A percentile compares a stretch with the other conserved stretches of the same genome.
These are phyloP conservation scores for Cystofilobasidium macerans DNA, from an alignment of 768 basidiomycete genomes.

Conservation along the genomic window DNA sequence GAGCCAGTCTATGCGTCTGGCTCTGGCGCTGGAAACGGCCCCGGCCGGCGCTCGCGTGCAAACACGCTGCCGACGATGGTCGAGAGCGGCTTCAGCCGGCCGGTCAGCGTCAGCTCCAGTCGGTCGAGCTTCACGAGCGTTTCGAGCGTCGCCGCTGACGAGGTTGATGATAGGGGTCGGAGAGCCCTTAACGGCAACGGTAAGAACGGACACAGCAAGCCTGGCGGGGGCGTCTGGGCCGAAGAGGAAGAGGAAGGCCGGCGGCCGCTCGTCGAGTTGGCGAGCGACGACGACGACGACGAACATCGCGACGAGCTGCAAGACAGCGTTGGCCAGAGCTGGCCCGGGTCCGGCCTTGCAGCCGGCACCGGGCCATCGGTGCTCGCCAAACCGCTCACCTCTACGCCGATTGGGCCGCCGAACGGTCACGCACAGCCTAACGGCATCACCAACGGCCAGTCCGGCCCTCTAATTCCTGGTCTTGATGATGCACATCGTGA, in stretches of 20 bases:
- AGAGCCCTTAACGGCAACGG: too few species aligned
- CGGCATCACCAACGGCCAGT: too few species aligned
- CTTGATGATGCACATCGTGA: too few species aligned
- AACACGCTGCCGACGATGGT: not conserved
- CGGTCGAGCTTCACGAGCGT: constrained; percentile 5
- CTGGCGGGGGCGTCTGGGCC: not conserved
- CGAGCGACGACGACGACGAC: not conserved
- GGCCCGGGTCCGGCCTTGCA: too few species aligned
- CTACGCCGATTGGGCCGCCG: not conserved
- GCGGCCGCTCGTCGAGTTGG: not conserved
- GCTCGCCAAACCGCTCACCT: too few species aligned
- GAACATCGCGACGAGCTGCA: not conserved
- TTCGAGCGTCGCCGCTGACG: too few species aligned
- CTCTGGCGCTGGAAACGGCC: too few species aligned
- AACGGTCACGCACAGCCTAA: not conserved
- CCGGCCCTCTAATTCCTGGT: too few species aligned
- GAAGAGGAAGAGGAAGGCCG: not conserved
- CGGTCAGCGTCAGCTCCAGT: not conserved
- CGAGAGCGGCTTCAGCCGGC: too few species aligned
- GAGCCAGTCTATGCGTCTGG: too few species aligned
- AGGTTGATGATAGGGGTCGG: too few species aligned
- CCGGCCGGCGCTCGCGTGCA: not conserved
- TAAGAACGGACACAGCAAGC: too few species aligned
- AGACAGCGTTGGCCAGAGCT: not conserved
- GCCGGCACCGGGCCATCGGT: not conserved